phyloP scores from a whole-genome alignment of 805 yeast genomes.

The Sporopachydermia quercuum region DNA sequence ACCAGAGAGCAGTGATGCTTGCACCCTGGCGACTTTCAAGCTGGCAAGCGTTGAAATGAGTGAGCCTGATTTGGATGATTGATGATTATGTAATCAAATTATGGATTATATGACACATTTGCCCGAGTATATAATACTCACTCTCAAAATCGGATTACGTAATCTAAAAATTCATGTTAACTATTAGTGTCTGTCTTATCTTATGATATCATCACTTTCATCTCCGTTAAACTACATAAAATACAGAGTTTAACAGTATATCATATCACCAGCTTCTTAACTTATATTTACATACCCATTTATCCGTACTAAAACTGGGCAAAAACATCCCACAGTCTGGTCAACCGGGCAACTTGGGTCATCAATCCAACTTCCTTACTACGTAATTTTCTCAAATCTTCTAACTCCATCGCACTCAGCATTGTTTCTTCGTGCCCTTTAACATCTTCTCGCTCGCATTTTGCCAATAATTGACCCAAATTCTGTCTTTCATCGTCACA shows the following conservation, averaged over 20 bases:
- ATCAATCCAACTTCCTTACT: slow-evolving; percentile 18
- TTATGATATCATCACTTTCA: too few relatives aligned
- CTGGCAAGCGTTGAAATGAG: not conserved
- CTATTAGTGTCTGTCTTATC: too few relatives aligned
- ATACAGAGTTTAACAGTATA: too few relatives aligned
- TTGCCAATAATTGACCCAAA: slow-evolving; percentile 54
- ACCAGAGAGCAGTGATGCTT: not conserved
- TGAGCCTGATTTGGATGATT: too few relatives aligned
- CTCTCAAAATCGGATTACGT: too few relatives aligned
- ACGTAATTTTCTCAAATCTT: slow-evolving; percentile 43
- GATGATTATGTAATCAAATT: too few relatives aligned
- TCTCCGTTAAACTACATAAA: too few relatives aligned
- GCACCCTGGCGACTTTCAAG: not conserved
- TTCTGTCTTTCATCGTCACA: slow-evolving; percentile 30
- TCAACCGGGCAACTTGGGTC: slow-evolving; percentile 18
- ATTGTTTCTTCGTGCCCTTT: slow-evolving; percentile 66
- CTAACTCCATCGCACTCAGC: slow-evolving; percentile 58
- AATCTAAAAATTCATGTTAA: too few relatives aligned
- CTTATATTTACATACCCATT: too few relatives aligned
- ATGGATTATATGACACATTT: too few relatives aligned
- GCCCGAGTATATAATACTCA: too few relatives aligned
- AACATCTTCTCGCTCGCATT: slow-evolving; percentile 83
- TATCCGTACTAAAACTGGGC: slow-evolving; percentile 23
- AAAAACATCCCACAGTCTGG: slow-evolving; percentile 22
- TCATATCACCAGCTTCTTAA: too few relatives aligned